These are phyloP conservation scores for Eimeria necatrix DNA, from an alignment of 169 alveolate genomes.

Conservation along the genomic window DNA sequence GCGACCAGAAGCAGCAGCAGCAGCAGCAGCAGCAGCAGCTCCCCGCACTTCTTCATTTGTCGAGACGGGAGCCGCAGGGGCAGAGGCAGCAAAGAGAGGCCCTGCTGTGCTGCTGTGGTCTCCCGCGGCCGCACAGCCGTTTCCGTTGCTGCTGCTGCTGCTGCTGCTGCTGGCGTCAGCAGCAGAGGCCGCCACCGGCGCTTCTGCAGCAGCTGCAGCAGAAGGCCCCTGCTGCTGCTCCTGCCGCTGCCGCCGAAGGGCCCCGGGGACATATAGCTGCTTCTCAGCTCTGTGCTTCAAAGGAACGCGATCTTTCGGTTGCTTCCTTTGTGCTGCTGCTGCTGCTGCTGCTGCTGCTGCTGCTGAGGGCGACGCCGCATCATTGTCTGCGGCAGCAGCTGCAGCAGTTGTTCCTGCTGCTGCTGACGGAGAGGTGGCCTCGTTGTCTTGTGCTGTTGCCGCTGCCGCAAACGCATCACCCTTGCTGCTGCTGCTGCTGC, in stretches of 20 bases:
- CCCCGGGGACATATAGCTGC: conserved; percentile 80
- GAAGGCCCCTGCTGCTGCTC: conserved; percentile 55
- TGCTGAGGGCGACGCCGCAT: not conserved
- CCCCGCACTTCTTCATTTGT: conserved; percentile 14
- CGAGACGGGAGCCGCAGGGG: conserved; percentile 3
- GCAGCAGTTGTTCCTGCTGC: conserved; percentile 10
- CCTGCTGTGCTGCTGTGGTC: not conserved
- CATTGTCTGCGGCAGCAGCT: not conserved
- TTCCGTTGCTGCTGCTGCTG: not conserved
- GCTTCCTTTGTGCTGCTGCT: conserved; percentile 21
- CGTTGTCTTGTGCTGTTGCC: not conserved
- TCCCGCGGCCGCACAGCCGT: no score
- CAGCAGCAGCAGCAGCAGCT: conserved; percentile 35
- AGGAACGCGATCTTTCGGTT: conserved; percentile 56
- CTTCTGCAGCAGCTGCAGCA: not conserved
- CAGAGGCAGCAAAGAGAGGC: conserved; percentile 28
- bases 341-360: conserved; percentile 16
- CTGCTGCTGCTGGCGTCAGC: conserved; percentile 12
- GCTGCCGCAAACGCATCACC: conserved; percentile 10
- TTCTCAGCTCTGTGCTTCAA: conserved; percentile 77
- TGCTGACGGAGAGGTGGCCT: not conserved
- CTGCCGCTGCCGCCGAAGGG: conserved; percentile 72
- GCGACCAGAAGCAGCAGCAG: not conserved
- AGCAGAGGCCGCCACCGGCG: conserved; percentile 20
- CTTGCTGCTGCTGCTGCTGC: no score